These are phyloP conservation scores for Aaosphaeria pasadenensis DNA, from an alignment of 2,329 filamentous ascomycete genomes.

Conservation along the genomic window DNA sequence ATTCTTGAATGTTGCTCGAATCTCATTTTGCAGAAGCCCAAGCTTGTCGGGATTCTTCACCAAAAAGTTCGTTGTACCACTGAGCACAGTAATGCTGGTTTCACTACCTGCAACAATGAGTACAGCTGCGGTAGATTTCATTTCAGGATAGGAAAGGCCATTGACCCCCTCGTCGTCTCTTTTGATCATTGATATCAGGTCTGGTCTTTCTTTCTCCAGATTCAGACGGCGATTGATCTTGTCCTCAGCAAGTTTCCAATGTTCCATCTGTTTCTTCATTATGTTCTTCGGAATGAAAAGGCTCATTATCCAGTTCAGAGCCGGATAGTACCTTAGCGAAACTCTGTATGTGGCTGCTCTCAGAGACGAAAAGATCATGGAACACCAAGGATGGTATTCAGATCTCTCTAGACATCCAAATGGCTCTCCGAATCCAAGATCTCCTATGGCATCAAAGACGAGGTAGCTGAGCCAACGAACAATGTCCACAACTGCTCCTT, in stretches of 20 bases:
- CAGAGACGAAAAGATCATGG: conserved; percentile 10
- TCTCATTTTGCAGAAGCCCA: conserved; percentile 7
- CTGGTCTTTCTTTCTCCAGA: conserved; percentile 3
- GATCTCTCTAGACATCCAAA: conserved; percentile 3
- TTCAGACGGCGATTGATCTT: conserved; percentile 7
- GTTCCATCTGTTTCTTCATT: conserved; percentile 1
- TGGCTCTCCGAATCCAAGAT: conserved; percentile 8
- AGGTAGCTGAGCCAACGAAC: conserved; percentile 5
- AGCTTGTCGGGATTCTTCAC: conserved; percentile 13
- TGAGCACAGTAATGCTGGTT: conserved; percentile 34
- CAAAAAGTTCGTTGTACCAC: conserved; percentile 24
- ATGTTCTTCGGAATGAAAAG: conserved; percentile 1
- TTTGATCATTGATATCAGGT: conserved; percentile 3
- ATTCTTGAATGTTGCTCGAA: conserved; percentile 4
- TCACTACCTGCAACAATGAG: conserved; percentile 39
- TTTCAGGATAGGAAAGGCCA: conserved; percentile 15
- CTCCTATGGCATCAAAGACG: conserved; percentile 7
- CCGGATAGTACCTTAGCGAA: conserved; percentile 3
- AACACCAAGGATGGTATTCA: conserved; percentile 32
- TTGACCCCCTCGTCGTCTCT: conserved; percentile 6
- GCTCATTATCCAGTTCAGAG: background rate
- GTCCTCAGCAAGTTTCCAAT: conserved; percentile 1
- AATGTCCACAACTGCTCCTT: conserved; percentile 2
- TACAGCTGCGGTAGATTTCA: conserved; percentile 27
- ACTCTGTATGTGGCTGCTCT: background rate